Conservation (phyloP, 768 basidiomycete species). For the Lactifluus rugatus region DNA sequence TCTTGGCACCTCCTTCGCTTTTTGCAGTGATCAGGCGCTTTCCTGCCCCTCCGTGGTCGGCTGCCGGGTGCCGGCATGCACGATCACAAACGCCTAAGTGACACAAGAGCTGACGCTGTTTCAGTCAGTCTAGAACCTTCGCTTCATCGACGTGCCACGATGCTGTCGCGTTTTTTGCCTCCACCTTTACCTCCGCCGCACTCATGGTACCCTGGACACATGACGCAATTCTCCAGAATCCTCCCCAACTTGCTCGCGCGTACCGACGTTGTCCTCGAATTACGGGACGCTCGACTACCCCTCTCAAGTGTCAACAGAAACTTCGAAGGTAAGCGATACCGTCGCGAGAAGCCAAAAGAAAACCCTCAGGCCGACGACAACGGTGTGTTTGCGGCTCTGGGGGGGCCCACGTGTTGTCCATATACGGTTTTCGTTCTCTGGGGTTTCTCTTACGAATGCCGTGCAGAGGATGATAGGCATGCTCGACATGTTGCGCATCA, state of each 20-base stretch:
- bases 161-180: conserved; percentile 31
- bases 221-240: conserved; percentile 76
- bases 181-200: conserved; percentile 58
- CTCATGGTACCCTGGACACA: conserved; percentile 96
- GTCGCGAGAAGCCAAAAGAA: conserved; percentile 17
- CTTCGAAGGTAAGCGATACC: conserved; percentile 55
- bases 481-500: conserved; percentile 12
- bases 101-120: conserved; percentile 1
- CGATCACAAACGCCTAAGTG: conserved; percentile 11
- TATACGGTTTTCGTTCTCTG: not conserved
- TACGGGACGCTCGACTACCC: conserved; percentile 86
- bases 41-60: not conserved
- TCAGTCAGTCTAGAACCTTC: not conserved
- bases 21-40: not conserved
- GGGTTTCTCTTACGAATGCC: conserved; percentile 1
- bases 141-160: conserved; percentile 14
- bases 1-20: not conserved
- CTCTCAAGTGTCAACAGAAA: conserved; percentile 88
- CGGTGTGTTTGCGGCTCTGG: not conserved
- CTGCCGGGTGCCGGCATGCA: conserved; percentile 1
- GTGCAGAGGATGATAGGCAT: not conserved
- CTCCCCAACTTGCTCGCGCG: conserved; percentile 68
- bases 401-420: not conserved
- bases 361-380: not conserved
- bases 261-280: conserved; percentile 89